Base-by-base conservation (phyloP, 164 flowering plant species). In the Magnolia sinica region DNA sequence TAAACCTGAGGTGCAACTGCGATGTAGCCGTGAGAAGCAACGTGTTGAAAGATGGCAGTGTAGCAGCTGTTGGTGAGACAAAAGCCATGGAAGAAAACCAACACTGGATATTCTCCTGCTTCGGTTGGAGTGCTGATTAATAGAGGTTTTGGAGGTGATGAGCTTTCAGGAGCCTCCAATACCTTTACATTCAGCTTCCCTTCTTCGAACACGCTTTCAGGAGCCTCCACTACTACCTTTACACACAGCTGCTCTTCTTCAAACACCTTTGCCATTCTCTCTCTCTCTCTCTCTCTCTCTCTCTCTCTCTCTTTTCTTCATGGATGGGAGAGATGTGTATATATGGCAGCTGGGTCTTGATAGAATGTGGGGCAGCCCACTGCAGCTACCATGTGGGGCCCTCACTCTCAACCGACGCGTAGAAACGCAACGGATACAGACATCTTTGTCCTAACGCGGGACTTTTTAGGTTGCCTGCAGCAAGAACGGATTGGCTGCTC, bases 11-110 rank as follows among this genome's bases (percentile, higher is more conserved):
- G 95, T 74, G 91, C 90, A 9, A 90, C 77, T 23, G 84, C 87
- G 8, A 90, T 87, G 83, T 88, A 90, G 64, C 96, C 96, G 80
- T 91, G 90, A 50, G 93, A 90, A 75, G 96, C 87, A 10, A 91
- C 76, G 73, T 87, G 93, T 1, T 64, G 79, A 70, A 88, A 37
- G 20, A 91, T 87, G 79, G 86, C 84, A 31, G 86, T 77, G 80
- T 91, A 91, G 80, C 83, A 87, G 20, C 82, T 77, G 75, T 87
- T 89, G 79, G n/a, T 49, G 52, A 83, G 84, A 49, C 81, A 77
- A 72, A 78, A 89, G 23, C 93, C 93, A 77, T 90, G 93, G 77
- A 88, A 79, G 49, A 91, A 80, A 3, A 91, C 10, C 14, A 90
- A 68, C 1, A 87, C 78, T 1, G 91, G 87, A 82, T 80, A 88